A percentile compares a stretch with the other conserved stretches of the same genome.
phyloP scores from a whole-genome alignment of 2,329 filamentous ascomycete genomes.

The Exophiala xenobiotica region DNA sequence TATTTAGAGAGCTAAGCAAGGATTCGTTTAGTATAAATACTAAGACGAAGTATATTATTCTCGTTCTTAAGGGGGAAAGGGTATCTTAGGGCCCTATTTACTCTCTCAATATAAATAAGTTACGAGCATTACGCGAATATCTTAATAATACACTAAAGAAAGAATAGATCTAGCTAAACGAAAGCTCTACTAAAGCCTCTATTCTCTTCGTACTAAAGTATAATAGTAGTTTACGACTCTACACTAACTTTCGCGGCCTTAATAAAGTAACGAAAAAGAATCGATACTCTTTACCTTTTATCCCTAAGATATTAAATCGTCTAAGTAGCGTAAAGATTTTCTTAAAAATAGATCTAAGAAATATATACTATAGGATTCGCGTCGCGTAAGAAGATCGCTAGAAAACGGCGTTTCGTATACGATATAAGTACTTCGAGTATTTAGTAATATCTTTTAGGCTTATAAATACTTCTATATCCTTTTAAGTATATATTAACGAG shows the following conservation, averaged over 20 bases:
- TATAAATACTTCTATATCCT: constrained; percentile 18
- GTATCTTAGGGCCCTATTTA: background rate
- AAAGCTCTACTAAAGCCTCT: constrained; percentile 3
- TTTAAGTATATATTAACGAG: constrained; percentile 34
- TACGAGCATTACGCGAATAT: constrained; percentile 1
- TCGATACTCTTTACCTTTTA: constrained; percentile 30
- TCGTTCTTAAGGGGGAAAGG: background rate
- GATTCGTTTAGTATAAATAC: constrained; percentile 1
- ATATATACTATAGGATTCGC: background rate
- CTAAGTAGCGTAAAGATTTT: constrained; percentile 24
- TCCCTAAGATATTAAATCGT: constrained; percentile 27
- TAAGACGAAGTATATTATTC: constrained; percentile 5
- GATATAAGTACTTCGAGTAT: constrained; percentile 12
- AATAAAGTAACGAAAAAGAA: constrained; percentile 35
- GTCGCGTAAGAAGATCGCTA: background rate
- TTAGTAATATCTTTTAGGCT: constrained; percentile 9
- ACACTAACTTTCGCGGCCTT: constrained; percentile 30
- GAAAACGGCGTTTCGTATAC: constrained; percentile 7
- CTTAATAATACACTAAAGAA: constrained; percentile 7
- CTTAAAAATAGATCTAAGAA: constrained; percentile 29
- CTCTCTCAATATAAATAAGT: background rate
- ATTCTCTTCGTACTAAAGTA: constrained; percentile 32
- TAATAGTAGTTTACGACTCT: constrained; percentile 24
- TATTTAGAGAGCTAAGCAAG: background rate
- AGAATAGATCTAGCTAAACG: constrained; percentile 2